Evolutionary conservation across 169 alveolate genomes (phyloP).

Genomic region (Plasmodium cynomolgi): DNA sequence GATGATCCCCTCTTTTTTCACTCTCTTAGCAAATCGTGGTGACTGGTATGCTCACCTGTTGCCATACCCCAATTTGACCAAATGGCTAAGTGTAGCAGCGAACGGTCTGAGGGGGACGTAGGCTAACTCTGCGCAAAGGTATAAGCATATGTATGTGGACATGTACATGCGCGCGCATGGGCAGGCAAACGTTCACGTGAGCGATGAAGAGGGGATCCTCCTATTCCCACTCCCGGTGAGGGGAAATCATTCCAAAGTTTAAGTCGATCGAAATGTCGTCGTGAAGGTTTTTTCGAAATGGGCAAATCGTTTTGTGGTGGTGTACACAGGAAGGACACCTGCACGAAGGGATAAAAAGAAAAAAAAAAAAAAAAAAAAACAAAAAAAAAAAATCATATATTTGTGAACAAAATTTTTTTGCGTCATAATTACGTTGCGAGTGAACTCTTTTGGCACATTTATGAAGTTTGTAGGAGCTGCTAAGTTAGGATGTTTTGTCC

Average conservation of each 20-base stretch:
- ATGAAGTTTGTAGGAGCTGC: neutral
- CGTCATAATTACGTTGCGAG: neutral
- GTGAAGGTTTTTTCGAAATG: neutral
- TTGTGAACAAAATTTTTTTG: neutral
- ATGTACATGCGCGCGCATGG: neutral
- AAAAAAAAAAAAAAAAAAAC: neutral
- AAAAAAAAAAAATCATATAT: neutral
- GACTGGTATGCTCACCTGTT: neutral
- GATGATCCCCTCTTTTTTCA: neutral
- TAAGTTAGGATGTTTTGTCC: neutral
- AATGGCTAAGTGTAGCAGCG: neutral
- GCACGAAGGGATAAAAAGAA: neutral
- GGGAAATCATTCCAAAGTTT: neutral
- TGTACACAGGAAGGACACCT: neutral
- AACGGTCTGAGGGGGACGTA: neutral
- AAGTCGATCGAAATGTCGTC: conserved; percentile 1
- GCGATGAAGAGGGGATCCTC: neutral
- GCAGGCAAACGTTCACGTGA: neutral
- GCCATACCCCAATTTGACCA: neutral
- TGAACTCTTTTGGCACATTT: neutral
- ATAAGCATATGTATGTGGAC: neutral
- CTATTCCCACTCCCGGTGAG: neutral
- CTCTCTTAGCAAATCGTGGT: neutral
- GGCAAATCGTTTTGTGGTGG: neutral
- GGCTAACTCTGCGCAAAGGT: neutral